Conservation (phyloP, 305 asterid genomes). For the Fraxinus paxiana region DNA sequence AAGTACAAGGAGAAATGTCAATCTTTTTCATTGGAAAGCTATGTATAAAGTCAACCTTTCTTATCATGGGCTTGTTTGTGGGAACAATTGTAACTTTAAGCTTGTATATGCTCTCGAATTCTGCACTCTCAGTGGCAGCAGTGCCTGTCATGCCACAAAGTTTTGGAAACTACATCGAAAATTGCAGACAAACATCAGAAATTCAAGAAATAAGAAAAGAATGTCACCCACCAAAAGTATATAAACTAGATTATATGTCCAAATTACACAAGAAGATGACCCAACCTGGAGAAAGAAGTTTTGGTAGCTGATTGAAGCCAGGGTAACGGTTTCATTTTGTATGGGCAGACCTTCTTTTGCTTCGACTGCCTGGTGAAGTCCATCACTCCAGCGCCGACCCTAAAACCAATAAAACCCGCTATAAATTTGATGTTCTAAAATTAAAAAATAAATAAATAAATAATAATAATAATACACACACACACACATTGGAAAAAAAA, state of each 20-base stretch:
- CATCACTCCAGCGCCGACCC: constrained; percentile 99
- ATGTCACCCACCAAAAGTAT: constrained; percentile 5
- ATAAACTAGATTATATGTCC: constrained; percentile 19
- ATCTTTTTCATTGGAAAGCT: constrained; percentile 13
- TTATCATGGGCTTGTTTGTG: constrained; percentile 95
- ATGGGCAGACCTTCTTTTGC: constrained; percentile 94
- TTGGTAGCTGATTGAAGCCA: constrained; percentile 98
- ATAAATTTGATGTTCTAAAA: constrained; percentile 18
- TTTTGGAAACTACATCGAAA: constrained; percentile 73
- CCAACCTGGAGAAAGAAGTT: constrained; percentile 97
- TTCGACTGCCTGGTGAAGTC: constrained; percentile 99
- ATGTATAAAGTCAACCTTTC: constrained; percentile 57
- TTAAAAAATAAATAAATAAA: neutral
- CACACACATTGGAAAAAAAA: neutral
- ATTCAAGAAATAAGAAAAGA: constrained; percentile 19
- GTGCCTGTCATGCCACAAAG: constrained; percentile 99
- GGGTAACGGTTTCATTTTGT: constrained; percentile 93
- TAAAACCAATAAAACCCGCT: constrained; percentile 33
- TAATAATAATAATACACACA: neutral
- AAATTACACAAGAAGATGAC: constrained; percentile 23
- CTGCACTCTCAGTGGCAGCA: constrained; percentile 96
- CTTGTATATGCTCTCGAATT: constrained; percentile 95
- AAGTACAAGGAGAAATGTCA: constrained; percentile 20
- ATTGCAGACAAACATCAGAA: constrained; percentile 31
- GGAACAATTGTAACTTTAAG: constrained; percentile 97